phyloP scores from a whole-genome alignment of 768 basidiomycete genomes.

The Leccinum truebloodii region DNA sequence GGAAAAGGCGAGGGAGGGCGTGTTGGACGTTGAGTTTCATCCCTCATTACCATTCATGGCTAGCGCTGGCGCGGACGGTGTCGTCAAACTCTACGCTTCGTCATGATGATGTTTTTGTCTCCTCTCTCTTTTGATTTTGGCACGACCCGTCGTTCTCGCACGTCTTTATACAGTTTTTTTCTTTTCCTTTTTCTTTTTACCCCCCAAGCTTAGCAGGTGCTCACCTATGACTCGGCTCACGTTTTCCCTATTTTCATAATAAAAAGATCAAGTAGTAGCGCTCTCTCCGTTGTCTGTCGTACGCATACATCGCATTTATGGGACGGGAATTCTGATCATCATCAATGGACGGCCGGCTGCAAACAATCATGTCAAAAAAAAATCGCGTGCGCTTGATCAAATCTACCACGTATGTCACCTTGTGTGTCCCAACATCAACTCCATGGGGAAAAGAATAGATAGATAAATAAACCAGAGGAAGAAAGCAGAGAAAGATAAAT shows the following conservation, averaged over 20 bases:
- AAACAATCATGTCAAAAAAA: neutral
- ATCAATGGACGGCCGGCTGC: neutral
- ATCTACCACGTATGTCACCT: neutral
- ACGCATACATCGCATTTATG: conserved; percentile 1
- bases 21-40: conserved; percentile 85
- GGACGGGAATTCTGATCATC: neutral
- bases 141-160: neutral
- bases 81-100: conserved; percentile 88
- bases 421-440: neutral
- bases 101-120: conserved; percentile 52
- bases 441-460: neutral
- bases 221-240: conserved; percentile 12
- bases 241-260: neutral
- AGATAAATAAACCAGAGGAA: neutral
- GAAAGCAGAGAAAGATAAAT: neutral
- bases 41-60: conserved; percentile 83
- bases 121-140: neutral
- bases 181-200: neutral
- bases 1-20: conserved; percentile 88
- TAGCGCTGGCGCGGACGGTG: conserved; percentile 94
- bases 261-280: conserved; percentile 12
- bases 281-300: conserved; percentile 15
- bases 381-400: neutral
- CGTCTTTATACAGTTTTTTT: conserved; percentile 3
- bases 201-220: conserved; percentile 7